These are phyloP conservation scores for Capsicum baccatum DNA, from an alignment of 257 asterid genomes.

Conservation along the genomic window DNA sequence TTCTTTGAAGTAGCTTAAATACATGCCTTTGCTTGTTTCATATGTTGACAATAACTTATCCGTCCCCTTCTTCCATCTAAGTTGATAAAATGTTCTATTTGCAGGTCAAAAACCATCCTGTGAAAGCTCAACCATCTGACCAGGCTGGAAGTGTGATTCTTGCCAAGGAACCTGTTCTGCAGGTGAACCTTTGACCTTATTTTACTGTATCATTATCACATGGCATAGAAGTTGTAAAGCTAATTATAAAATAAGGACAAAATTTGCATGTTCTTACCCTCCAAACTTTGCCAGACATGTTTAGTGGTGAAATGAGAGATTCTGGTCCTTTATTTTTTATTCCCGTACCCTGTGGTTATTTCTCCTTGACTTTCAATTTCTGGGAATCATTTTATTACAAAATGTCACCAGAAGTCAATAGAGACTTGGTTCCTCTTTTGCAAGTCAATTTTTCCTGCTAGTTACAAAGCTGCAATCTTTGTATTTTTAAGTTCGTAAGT, in stretches of 20 bases:
- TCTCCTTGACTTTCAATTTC: not conserved
- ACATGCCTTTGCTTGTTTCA: not conserved
- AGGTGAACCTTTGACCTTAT: constrained; percentile 49
- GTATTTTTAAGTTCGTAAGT: not conserved
- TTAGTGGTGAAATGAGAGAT: not conserved
- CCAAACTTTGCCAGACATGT: not conserved
- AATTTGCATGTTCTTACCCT: not conserved
- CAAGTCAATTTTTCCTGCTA: not conserved
- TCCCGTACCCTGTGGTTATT: not conserved
- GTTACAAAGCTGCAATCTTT: not conserved
- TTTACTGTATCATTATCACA: not conserved
- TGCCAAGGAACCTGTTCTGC: constrained; percentile 82
- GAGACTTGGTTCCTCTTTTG: not conserved
- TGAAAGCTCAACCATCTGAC: constrained; percentile 86
- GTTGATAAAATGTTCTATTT: constrained; percentile 26
- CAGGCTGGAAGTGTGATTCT: constrained; percentile 85
- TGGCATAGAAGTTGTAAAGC: not conserved
- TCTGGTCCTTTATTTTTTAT: not conserved
- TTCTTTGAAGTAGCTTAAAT: constrained; percentile 12
- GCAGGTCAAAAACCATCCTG: constrained; percentile 90
- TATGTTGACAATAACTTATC: not conserved
- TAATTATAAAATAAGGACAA: not conserved
- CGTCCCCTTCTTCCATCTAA: constrained; percentile 11
- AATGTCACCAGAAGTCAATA: not conserved
- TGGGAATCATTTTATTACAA: not conserved